These are phyloP conservation scores for Cladosporium sp. DNA, from an alignment of 2,329 filamentous ascomycete species.

Conservation along the genomic window DNA sequence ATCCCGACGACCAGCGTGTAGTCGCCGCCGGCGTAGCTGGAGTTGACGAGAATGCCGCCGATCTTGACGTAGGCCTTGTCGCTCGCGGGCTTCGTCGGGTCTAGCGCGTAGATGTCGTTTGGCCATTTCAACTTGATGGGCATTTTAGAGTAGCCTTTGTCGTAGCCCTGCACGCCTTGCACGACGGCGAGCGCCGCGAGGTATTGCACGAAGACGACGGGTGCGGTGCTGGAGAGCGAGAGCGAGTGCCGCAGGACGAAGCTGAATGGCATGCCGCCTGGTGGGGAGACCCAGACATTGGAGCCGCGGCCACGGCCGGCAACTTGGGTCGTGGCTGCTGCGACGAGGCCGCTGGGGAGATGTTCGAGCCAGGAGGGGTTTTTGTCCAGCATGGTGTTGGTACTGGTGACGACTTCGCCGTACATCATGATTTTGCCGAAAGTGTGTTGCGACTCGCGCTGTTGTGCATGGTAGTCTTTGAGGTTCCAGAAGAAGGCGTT, in stretches of 20 bases:
- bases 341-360: conserved; percentile 79
- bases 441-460: conserved; percentile 46
- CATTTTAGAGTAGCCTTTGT: conserved; percentile 63
- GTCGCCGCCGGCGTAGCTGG: conserved; percentile 65
- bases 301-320: conserved; percentile 80
- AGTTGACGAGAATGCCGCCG: conserved; percentile 87
- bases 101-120: conserved; percentile 66
- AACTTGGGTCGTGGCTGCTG: conserved; percentile 79
- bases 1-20: conserved; percentile 80
- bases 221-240: conserved; percentile 62
- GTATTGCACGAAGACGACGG: conserved; percentile 92
- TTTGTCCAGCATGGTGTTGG: conserved; percentile 90
- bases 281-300: conserved; percentile 92
- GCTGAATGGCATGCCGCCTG: conserved; percentile 81
- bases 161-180: conserved; percentile 75
- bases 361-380: conserved; percentile 71
- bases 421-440: conserved; percentile 81
- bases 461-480: conserved; percentile 53
- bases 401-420: conserved; percentile 87
- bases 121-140: conserved; percentile 94
- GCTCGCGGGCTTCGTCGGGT: conserved; percentile 19
- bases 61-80: conserved; percentile 82
- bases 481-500: conserved; percentile 69
- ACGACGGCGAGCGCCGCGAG: conserved; percentile 82
- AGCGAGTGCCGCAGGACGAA: conserved; percentile 79